phyloP scores from a whole-genome alignment of 2,329 filamentous ascomycete species.

The Gaeumannomyces sp. region DNA sequence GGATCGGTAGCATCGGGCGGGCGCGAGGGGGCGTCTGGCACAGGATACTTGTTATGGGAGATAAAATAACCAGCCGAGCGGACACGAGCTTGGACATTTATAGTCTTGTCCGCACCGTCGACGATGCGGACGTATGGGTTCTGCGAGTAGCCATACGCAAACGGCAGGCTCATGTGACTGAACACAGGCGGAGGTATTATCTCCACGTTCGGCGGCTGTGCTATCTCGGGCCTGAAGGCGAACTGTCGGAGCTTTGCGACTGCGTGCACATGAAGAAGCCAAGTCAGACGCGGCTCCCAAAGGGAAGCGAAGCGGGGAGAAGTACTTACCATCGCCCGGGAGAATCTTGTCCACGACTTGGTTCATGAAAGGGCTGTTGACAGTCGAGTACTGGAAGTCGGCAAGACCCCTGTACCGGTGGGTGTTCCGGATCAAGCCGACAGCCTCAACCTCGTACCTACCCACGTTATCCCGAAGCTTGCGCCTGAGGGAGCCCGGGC shows the following conservation, averaged over 20 bases:
- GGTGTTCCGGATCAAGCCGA: constrained; percentile 69
- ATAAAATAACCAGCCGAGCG: constrained; percentile 54
- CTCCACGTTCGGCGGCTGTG: constrained; percentile 54
- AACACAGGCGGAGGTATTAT: constrained; percentile 77
- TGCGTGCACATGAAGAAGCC: constrained; percentile 16
- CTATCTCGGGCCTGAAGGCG: constrained; percentile 57
- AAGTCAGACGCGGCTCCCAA: background rate
- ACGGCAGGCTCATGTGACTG: constrained; percentile 66
- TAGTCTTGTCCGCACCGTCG: constrained; percentile 43
- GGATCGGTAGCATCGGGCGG: constrained; percentile 54
- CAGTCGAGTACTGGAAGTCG: constrained; percentile 78
- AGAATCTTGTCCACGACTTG: constrained; percentile 67
- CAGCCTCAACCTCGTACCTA: constrained; percentile 60
- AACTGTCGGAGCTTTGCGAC: constrained; percentile 54
- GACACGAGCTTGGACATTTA: constrained; percentile 51
- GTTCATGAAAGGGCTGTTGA: constrained; percentile 61
- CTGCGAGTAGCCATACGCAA: constrained; percentile 77
- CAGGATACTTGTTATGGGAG: constrained; percentile 55
- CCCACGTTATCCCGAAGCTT: constrained; percentile 65
- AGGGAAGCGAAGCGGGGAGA: constrained; percentile 15
- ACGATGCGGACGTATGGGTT: constrained; percentile 69
- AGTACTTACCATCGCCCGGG: constrained; percentile 57
- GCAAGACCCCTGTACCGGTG: constrained; percentile 83
- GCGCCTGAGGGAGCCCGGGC: constrained; percentile 49
- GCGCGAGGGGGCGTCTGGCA: constrained; percentile 53